These are phyloP conservation scores for Volvariella volvacea DNA, from an alignment of 1,284 basidiomycete species.

Conservation along the genomic window DNA sequence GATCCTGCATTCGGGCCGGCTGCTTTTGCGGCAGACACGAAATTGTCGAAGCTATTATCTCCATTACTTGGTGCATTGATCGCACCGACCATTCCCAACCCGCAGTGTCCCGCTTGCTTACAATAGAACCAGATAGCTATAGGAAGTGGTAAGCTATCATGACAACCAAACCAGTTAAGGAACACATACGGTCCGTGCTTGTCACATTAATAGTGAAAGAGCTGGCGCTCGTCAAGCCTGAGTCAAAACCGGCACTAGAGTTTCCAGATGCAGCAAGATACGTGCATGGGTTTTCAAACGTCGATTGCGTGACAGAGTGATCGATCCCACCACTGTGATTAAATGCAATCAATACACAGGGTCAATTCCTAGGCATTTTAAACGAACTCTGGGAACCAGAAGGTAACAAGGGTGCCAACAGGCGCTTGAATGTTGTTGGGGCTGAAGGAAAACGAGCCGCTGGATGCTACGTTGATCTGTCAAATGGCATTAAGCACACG, in stretches of 20 bases:
- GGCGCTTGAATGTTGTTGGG: constrained; percentile 42
- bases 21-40: constrained; percentile 36
- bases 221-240: constrained; percentile 31
- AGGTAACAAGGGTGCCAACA: constrained; percentile 43
- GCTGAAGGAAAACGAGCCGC: constrained; percentile 33
- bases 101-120: constrained; percentile 49
- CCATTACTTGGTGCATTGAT: constrained; percentile 57
- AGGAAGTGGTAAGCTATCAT: constrained; percentile 7
- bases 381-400: constrained; percentile 44
- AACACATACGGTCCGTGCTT: constrained; percentile 30
- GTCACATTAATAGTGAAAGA: constrained; percentile 46
- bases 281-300: constrained; percentile 42
- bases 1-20: constrained; percentile 30
- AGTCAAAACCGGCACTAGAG: constrained; percentile 42
- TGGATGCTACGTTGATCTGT: constrained; percentile 41
- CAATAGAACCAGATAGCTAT: constrained; percentile 64
- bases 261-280: constrained; percentile 32
- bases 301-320: constrained; percentile 52
- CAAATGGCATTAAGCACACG: not conserved
- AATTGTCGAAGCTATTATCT: constrained; percentile 47
- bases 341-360: constrained; percentile 1
- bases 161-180: constrained; percentile 1
- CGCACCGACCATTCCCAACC: constrained; percentile 53
- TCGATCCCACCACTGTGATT: constrained; percentile 17
- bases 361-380: not conserved